Evolutionary conservation across 768 basidiomycete genomes (phyloP), one percentile per base, ranked within the genome.

Genomic region (Podaxis sp.): DNA sequence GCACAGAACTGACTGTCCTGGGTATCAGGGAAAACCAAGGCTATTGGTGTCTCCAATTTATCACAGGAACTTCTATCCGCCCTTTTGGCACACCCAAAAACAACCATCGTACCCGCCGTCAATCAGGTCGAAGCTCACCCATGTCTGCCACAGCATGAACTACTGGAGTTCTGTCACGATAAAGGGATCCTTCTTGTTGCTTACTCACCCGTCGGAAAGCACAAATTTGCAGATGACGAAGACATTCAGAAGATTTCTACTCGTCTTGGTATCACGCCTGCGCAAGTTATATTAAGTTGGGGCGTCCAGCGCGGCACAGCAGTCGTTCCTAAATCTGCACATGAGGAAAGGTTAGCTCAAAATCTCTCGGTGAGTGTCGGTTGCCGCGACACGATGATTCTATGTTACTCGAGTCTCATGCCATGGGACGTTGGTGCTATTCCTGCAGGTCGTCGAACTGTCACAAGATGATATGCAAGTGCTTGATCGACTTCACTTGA

Each of bases 211-310:
- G 67, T 82, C 15, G 82, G 80, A 64, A 76, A 62, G 38, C 54
- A 62, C 24, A 62, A 62, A 15, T 62, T 56, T 10, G 61, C 36
- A 17, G 15, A 56, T n/a, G 61, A 62, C 15, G 17, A 49, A 20
- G 61, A 62, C 15, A 56, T 62, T 17, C 54, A 49, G 20, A 30
- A 26, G 15, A 62, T 62, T 33, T n/a, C 61, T 1, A 12, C 7
- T 11, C 46, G 61, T n/a, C 37, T 56, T 4, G 28, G 48, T 15
- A 22, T 56, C 5, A 50, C 36, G 26, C 24, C 74, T 1, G 82
- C 81, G 1, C 84, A 85, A 66, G 76, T 85, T 7, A 70, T 83
- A 2, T 76, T 87, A n/a, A 78, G 82, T 64, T 88, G 86, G 87
- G 80, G 77, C 12, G 80, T 84, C 5, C 78, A 84, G 69, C 76